Percentiles rank a stretch among this genome's conserved stretches.
These are phyloP conservation scores for Obelidium mucronatum DNA, from an alignment of 192 early-diverging fungal species.

Conservation along the genomic window DNA sequence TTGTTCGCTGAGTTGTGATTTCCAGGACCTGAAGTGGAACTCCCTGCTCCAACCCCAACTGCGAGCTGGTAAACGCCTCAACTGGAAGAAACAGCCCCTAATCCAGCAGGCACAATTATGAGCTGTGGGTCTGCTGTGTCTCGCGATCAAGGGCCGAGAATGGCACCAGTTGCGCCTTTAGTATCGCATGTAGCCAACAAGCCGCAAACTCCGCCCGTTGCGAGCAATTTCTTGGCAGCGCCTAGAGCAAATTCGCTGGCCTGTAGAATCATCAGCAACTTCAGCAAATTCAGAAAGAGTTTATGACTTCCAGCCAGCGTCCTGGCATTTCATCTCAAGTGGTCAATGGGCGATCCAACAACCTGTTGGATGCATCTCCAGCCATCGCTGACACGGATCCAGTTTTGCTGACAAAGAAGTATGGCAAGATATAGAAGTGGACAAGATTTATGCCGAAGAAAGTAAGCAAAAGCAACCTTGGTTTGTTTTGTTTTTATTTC, in stretches of 20 bases:
- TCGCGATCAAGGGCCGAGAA: too few species aligned
- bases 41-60: neutral
- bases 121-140: too few species aligned
- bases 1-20: neutral
- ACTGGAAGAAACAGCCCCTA: neutral
- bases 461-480: neutral
- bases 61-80: neutral
- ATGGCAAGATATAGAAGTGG: slow-evolving; percentile 14
- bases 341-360: too few species aligned
- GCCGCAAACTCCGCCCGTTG: too few species aligned
- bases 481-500: neutral
- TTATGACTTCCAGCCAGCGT: neutral
- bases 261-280: too few species aligned
- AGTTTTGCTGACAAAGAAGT: neutral
- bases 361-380: too few species aligned
- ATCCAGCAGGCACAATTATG: too few species aligned
- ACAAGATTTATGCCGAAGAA: slow-evolving; percentile 2
- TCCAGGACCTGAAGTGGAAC: slow-evolving; percentile 22
- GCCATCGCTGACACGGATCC: too few species aligned
- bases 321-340: neutral
- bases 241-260: too few species aligned
- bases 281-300: neutral
- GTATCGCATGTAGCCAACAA: too few species aligned
- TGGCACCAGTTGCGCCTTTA: too few species aligned
- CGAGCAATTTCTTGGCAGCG: too few species aligned